Base-by-base conservation (phyloP, 2,329 filamentous ascomycete genomes). In the Xylaria sp. region DNA sequence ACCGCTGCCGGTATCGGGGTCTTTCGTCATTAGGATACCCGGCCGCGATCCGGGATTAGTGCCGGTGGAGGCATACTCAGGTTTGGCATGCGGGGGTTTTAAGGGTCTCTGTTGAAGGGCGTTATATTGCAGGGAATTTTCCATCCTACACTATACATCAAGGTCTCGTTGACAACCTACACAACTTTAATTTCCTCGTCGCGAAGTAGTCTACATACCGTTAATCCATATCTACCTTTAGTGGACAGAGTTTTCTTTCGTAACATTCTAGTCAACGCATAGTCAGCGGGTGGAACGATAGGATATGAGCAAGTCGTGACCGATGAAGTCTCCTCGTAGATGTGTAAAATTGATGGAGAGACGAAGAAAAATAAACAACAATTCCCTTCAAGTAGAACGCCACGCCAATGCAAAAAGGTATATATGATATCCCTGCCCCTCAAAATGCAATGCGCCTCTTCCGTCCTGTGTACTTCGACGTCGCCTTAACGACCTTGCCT, bases 401-500 rank as follows among this genome's bases (percentile, higher is more conserved):
- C 73, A 60, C 50, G 71, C 72, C 66, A 69, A 76, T 76, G 71
- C 71, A 73, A 67, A 71, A 68, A 54, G 39, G 49, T 54, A 44
- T 56, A 55, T 61, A 66, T 61, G 54, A 63, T 58, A 59, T 66
- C 61, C 39, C 54, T 17, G 36, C 31, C 50, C 60, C 62, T 66
- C 72, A 97, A 78, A 97, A 97, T 36, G 89, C 89, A 61, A 90
- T 83, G 65, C 92, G 88, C 79, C 96, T 87, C 83, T 94, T 97
- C 74, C 96, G 86, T 33, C 95, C 96, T 0, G 95, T 98, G 79
- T 97, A 99, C 81, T 96, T 98, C 58, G 92, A 97, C 63, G 87
- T 93, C 1, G 89, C 83, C 84, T 98, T 98, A 73, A 98, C 95
- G 31, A 98, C 87, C 83, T 96, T 97, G 51, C 96, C 96, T 81